These are phyloP conservation scores for Erythrophleum fordii DNA, from an alignment of 306 rosid genomes.

Conservation along the genomic window DNA sequence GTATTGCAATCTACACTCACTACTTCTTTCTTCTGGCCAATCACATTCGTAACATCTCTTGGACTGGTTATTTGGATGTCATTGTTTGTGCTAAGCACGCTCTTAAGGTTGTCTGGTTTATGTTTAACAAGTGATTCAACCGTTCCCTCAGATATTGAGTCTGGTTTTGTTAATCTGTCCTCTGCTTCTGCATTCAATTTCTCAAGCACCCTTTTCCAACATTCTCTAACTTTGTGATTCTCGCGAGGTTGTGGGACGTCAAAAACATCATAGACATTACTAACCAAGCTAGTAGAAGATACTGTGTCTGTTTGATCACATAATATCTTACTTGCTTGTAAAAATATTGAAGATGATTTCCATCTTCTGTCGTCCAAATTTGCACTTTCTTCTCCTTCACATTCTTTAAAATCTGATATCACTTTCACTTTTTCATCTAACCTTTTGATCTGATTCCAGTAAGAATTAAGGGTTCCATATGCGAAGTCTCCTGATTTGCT, in stretches of 20 bases:
- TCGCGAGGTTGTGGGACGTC: conserved; percentile 67
- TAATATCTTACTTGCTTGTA: conserved; percentile 39
- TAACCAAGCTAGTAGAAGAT: conserved; percentile 28
- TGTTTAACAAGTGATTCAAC: conserved; percentile 40
- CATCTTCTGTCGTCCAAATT: conserved; percentile 42
- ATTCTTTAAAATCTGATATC: conserved; percentile 60
- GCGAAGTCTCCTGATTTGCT: conserved; percentile 35
- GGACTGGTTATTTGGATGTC: conserved; percentile 45
- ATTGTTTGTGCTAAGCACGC: conserved; percentile 37
- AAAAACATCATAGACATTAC: conserved; percentile 63
- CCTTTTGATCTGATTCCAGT: conserved; percentile 63
- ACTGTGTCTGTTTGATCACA: conserved; percentile 32
- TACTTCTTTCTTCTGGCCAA: conserved; percentile 38
- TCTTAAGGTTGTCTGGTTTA: conserved; percentile 53
- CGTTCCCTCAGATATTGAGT: conserved; percentile 47
- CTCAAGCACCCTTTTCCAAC: conserved; percentile 44
- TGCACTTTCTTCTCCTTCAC: conserved; percentile 42
- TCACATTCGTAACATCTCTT: conserved; percentile 34
- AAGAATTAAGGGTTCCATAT: conserved; percentile 50
- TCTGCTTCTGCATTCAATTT: conserved; percentile 50
- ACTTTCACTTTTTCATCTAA: conserved; percentile 77
- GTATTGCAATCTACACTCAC: conserved; percentile 39
- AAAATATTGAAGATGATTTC: conserved; percentile 54
- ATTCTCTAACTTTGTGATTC: conserved; percentile 40
- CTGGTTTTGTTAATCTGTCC: conserved; percentile 55